phyloP scores from a whole-genome alignment of 331 rosid genomes.

The Spiraea crenata region DNA sequence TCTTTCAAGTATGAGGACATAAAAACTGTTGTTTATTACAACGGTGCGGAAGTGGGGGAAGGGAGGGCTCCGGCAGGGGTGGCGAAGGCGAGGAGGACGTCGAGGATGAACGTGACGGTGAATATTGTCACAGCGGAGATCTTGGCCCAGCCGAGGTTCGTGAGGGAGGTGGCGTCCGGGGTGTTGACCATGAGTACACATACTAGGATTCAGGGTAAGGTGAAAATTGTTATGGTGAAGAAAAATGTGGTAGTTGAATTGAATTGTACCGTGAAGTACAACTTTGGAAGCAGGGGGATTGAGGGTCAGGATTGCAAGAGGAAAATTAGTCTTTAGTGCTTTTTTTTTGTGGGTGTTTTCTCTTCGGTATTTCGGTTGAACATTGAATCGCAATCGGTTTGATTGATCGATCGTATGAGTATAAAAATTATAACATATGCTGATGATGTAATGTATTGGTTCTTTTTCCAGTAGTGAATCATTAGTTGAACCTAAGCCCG shows the following conservation, averaged over 20 bases:
- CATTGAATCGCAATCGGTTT: background rate
- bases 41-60: slow-evolving; percentile 23
- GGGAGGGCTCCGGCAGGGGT: slow-evolving; percentile 33
- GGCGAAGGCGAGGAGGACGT: slow-evolving; percentile 35
- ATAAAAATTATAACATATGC: background rate
- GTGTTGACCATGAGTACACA: slow-evolving; percentile 27
- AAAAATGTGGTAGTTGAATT: slow-evolving; percentile 28
- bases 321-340: slow-evolving; percentile 14
- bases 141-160: background rate
- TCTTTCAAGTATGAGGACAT: slow-evolving; percentile 32
- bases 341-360: background rate
- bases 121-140: slow-evolving; percentile 13
- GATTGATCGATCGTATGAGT: background rate
- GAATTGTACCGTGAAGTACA: slow-evolving; percentile 33
- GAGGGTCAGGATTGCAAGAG: slow-evolving; percentile 12
- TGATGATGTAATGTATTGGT: background rate
- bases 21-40: slow-evolving; percentile 24
- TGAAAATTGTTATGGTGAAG: slow-evolving; percentile 31
- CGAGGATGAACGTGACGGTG: slow-evolving; percentile 36
- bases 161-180: background rate
- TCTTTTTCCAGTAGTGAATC: background rate
- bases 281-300: slow-evolving; percentile 3
- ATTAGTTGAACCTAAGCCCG: too few species aligned
- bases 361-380: background rate
- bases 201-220: slow-evolving; percentile 32